Evolutionary conservation across 768 basidiomycete species (phyloP).

Genomic region (Mycena vulgaris): DNA sequence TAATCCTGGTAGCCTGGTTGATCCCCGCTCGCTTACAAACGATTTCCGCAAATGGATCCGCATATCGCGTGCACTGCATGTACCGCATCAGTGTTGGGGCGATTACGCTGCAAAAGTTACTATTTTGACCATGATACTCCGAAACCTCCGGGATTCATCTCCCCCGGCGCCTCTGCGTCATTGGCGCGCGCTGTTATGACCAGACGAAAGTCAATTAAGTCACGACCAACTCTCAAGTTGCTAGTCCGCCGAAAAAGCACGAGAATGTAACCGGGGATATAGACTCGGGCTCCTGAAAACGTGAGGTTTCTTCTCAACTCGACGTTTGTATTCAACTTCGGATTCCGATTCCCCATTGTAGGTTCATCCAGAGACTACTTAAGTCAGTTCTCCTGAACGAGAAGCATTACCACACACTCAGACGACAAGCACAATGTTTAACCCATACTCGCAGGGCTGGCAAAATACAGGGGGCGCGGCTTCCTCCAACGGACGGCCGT

Average conservation of each 20-base stretch:
- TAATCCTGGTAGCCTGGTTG: background rate
- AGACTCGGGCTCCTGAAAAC: background rate
- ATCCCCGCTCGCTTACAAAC: background rate
- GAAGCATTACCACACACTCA: background rate
- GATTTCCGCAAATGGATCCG: background rate
- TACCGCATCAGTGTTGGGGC: background rate
- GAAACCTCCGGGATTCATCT: background rate
- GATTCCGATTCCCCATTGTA: conserved; percentile 4
- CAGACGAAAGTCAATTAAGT: background rate
- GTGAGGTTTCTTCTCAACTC: background rate
- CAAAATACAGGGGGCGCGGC: background rate
- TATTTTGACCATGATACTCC: background rate
- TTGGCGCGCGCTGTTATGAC: background rate
- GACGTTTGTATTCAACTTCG: background rate
- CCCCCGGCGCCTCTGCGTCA: background rate
- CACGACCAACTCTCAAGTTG: background rate
- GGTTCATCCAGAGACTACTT: background rate
- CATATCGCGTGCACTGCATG: background rate
- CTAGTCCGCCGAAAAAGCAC: background rate
- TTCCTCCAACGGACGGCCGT: conserved; percentile 7
- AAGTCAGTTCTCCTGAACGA: background rate
- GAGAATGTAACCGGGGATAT: background rate
- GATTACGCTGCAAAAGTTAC: background rate
- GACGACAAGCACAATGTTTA: conserved; percentile 18
- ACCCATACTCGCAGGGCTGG: conserved; percentile 32